phyloP scores from a whole-genome alignment of 2,329 filamentous ascomycete genomes.

The Colletotrichum sp. region DNA sequence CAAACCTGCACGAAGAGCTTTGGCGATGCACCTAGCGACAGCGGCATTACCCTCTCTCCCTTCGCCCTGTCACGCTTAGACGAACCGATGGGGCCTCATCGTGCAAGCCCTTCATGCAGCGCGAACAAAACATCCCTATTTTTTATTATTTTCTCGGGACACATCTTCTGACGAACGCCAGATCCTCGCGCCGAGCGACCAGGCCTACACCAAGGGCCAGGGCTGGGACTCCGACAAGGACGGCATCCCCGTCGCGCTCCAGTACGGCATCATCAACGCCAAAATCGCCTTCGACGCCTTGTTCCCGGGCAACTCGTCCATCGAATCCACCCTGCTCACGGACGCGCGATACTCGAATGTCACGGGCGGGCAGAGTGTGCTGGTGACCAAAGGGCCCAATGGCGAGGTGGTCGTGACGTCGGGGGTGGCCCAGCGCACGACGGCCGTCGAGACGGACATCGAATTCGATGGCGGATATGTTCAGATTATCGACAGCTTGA shows the following conservation, averaged over 20 bases:
- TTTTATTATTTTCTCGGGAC: background rate
- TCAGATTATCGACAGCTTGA: slow-evolving; percentile 57
- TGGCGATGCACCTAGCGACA: background rate
- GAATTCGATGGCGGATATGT: slow-evolving; percentile 53
- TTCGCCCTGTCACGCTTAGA: background rate
- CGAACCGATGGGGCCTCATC: background rate
- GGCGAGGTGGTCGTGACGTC: slow-evolving; percentile 28
- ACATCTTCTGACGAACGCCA: slow-evolving; percentile 18
- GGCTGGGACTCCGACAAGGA: slow-evolving; percentile 46
- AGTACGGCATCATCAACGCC: slow-evolving; percentile 66
- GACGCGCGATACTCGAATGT: slow-evolving; percentile 51
- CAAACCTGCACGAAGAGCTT: background rate
- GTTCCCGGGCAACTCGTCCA: slow-evolving; percentile 38
- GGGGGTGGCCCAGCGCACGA: slow-evolving; percentile 46
- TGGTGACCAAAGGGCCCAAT: slow-evolving; percentile 47
- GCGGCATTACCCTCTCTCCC: background rate
- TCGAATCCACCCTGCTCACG: slow-evolving; percentile 50
- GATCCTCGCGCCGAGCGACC: slow-evolving; percentile 64
- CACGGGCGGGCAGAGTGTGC: slow-evolving; percentile 52
- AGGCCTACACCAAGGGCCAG: slow-evolving; percentile 51
- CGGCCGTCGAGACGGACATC: slow-evolving; percentile 47
- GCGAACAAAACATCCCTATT: background rate
- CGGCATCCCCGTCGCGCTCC: slow-evolving; percentile 49
- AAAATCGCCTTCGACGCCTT: slow-evolving; percentile 47
- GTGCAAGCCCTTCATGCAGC: background rate